A percentile compares a stretch with the other conserved stretches of the same genome.
Conservation (phyloP, 768 basidiomycete species). For the Phanerochaete carnosa region DNA sequence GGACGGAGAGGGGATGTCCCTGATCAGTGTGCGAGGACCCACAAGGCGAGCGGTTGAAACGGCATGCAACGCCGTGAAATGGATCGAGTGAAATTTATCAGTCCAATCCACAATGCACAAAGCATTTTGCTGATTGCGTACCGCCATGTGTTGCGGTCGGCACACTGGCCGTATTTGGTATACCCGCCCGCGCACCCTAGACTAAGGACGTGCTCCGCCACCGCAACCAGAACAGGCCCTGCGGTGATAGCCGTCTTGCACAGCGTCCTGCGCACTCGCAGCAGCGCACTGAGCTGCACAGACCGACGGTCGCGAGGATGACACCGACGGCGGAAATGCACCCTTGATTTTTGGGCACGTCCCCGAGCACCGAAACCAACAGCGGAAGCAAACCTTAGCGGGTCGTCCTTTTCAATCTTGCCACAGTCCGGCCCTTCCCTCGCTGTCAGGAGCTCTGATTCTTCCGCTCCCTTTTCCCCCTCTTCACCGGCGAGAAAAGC, state of each 20-base stretch:
- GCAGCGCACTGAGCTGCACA: neutral
- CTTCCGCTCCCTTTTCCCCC: constrained; percentile 15
- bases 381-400: constrained; percentile 36
- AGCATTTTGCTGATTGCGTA: constrained; percentile 5
- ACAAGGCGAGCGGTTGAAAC: neutral
- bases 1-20: no score
- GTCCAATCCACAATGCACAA: neutral
- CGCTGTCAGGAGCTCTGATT: constrained; percentile 13
- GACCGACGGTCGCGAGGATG: constrained; percentile 16
- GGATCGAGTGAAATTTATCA: neutral
- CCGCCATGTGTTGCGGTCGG: neutral
- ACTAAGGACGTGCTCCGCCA: neutral
- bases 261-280: neutral
- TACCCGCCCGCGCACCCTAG: constrained; percentile 9
- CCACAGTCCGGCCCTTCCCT: constrained; percentile 10
- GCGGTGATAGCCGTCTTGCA: neutral
- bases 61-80: neutral
- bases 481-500: constrained; percentile 13
- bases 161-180: constrained; percentile 8
- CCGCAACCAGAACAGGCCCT: neutral
- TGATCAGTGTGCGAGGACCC: neutral
- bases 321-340: constrained; percentile 8
- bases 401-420: constrained; percentile 20
- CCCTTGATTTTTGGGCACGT: constrained; percentile 20
- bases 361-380: constrained; percentile 18